phyloP scores from a whole-genome alignment of 305 asterid species.

The Striga hermonthica region DNA sequence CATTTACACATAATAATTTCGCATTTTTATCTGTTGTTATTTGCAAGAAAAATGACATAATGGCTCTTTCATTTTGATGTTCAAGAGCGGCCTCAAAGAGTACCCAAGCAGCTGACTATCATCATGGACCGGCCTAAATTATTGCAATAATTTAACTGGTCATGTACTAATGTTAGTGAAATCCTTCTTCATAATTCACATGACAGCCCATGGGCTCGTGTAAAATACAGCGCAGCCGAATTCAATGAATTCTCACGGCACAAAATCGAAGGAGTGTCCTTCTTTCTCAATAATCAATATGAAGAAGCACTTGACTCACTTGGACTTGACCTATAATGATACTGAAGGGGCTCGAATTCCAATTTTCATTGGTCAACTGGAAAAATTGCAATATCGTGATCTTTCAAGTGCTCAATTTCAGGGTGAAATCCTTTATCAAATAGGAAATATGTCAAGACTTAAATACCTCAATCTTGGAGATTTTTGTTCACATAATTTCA shows the following conservation, averaged over 20 bases:
- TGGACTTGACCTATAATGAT: neutral
- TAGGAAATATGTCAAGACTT: neutral
- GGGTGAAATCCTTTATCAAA: neutral
- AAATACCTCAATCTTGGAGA: neutral
- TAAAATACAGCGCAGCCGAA: neutral
- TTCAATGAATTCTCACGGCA: neutral
- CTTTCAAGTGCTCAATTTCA: neutral
- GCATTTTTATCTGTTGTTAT: neutral
- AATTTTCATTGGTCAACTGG: neutral
- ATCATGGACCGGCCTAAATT: neutral
- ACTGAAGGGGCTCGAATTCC: neutral
- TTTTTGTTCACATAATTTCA: neutral
- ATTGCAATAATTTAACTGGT: neutral
- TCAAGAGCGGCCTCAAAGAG: neutral
- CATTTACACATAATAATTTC: neutral
- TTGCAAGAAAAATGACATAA: neutral
- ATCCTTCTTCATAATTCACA: neutral
- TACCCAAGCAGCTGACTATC: neutral
- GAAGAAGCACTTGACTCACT: neutral
- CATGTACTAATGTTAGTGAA: neutral
- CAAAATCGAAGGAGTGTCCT: neutral
- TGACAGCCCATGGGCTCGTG: neutral
- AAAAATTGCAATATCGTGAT: neutral
- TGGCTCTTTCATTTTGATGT: neutral
- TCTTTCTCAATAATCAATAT: neutral